These are phyloP conservation scores for Salix arbutifolia DNA, from an alignment of 345 rosid genomes.

Conservation along the genomic window DNA sequence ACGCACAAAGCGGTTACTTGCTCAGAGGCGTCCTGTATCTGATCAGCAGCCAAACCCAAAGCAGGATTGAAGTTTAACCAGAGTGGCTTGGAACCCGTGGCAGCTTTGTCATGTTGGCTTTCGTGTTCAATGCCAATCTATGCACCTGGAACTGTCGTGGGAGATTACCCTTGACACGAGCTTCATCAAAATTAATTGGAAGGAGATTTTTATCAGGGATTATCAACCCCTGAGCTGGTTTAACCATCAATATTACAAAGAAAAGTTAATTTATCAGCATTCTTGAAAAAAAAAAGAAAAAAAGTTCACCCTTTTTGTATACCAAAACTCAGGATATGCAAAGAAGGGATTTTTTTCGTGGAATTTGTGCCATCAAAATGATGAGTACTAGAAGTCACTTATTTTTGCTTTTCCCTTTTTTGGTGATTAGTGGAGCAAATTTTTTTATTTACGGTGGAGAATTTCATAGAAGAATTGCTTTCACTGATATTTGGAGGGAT, in stretches of 20 bases:
- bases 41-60: background rate
- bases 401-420: too few relatives aligned
- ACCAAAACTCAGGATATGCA: background rate
- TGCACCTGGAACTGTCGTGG: background rate
- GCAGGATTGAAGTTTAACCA: background rate
- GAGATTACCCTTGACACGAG: background rate
- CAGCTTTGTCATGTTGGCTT: background rate
- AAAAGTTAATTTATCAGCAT: background rate
- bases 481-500: too few relatives aligned
- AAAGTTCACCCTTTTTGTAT: background rate
- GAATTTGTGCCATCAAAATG: background rate
- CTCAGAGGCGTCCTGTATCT: conserved; percentile 25
- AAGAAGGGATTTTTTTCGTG: too few relatives aligned
- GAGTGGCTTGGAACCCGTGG: background rate
- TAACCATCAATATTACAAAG: background rate
- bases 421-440: too few relatives aligned
- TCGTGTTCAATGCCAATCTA: background rate
- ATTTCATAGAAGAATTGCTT: too few relatives aligned
- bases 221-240: background rate
- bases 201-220: too few relatives aligned
- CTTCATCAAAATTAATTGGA: too few relatives aligned
- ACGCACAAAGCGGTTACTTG: conserved; percentile 69
- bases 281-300: background rate
- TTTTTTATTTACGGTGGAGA: too few relatives aligned
- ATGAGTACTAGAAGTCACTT: too few relatives aligned